phyloP scores from a whole-genome alignment of 768 basidiomycete genomes.

The Mycena chlorophos region DNA sequence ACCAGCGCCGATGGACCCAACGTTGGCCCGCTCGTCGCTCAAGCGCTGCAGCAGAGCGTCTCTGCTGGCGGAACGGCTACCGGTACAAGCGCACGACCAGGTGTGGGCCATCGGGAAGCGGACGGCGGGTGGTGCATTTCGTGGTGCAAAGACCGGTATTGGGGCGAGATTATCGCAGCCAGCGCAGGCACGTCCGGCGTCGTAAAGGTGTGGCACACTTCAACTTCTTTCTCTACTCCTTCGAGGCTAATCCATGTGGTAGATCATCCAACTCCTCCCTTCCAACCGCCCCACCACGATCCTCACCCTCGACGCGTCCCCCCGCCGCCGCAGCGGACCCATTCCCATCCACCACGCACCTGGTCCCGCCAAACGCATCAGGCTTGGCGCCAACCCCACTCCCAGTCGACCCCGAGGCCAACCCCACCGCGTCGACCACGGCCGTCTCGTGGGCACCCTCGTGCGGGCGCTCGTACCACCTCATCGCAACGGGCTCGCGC shows the following conservation, averaged over 20 bases:
- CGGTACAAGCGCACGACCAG: constrained; percentile 34
- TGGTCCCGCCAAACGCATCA: constrained; percentile 16
- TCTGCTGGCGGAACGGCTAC: constrained; percentile 36
- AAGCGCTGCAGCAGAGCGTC: constrained; percentile 57
- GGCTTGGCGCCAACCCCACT: constrained; percentile 11
- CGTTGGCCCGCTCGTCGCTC: constrained; percentile 62
- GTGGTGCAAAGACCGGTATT: constrained; percentile 96
- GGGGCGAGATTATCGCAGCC: constrained; percentile 88
- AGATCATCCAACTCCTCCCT: constrained; percentile 76
- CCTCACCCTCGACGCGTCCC: constrained; percentile 58
- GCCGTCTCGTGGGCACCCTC: constrained; percentile 92
- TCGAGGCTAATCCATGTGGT: constrained; percentile 2
- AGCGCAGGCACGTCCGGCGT: constrained; percentile 70
- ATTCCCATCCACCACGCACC: constrained; percentile 25
- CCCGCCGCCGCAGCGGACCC: constrained; percentile 23
- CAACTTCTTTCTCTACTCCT: constrained; percentile 1
- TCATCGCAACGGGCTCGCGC: constrained; percentile 85
- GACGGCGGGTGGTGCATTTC: constrained; percentile 91
- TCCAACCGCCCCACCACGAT: constrained; percentile 67
- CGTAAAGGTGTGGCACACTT: constrained; percentile 62
- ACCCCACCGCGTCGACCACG: constrained; percentile 58
- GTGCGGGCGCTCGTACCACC: constrained; percentile 91
- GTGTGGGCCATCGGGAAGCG: constrained; percentile 70
- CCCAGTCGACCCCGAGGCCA: constrained; percentile 33
- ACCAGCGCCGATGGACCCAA: constrained; percentile 54